These are phyloP conservation scores for Fagopyrum esculentum DNA, from an alignment of 148 eudicot species.

Conservation along the genomic window DNA sequence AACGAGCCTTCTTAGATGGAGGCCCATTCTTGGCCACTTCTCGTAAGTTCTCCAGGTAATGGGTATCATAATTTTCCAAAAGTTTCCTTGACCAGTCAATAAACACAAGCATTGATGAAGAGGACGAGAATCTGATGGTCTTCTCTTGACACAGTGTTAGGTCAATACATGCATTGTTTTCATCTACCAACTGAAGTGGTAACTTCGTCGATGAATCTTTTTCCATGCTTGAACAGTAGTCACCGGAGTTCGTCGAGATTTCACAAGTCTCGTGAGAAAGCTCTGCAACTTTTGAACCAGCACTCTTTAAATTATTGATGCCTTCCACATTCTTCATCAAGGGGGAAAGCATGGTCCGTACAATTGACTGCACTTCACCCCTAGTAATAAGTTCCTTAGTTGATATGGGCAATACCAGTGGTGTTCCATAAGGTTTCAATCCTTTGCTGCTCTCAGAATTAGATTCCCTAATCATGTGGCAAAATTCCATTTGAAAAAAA, in stretches of 20 bases:
- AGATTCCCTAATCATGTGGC: slow-evolving; percentile 37
- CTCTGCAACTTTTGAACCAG: slow-evolving; percentile 24
- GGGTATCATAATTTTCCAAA: slow-evolving; percentile 60
- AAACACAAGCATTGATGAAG: slow-evolving; percentile 61
- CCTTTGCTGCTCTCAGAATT: slow-evolving; percentile 39
- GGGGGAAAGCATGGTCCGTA: slow-evolving; percentile 70
- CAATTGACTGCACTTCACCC: slow-evolving; percentile 75
- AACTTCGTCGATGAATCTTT: slow-evolving; percentile 33
- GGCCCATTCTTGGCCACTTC: slow-evolving; percentile 71
- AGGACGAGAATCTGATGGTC: slow-evolving; percentile 59
- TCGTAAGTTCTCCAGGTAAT: slow-evolving; percentile 72
- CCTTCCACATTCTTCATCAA: slow-evolving; percentile 40
- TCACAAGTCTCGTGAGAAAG: slow-evolving; percentile 29
- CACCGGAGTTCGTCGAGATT: slow-evolving; percentile 25
- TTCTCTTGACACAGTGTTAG: slow-evolving; percentile 75
- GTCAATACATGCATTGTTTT: slow-evolving; percentile 75
- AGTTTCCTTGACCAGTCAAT: slow-evolving; percentile 90
- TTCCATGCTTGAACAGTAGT: slow-evolving; percentile 27
- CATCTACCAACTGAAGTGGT: slow-evolving; percentile 84
- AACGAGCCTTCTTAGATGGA: slow-evolving; percentile 74
- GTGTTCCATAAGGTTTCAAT: slow-evolving; percentile 94
- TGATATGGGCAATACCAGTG: slow-evolving; percentile 70
- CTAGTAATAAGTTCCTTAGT: slow-evolving; percentile 59
- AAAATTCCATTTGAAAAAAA: background rate
- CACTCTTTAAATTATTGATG: slow-evolving; percentile 22